These are phyloP conservation scores for Monosporozyma servazzii DNA, from an alignment of 805 yeast genomes.

Conservation along the genomic window DNA sequence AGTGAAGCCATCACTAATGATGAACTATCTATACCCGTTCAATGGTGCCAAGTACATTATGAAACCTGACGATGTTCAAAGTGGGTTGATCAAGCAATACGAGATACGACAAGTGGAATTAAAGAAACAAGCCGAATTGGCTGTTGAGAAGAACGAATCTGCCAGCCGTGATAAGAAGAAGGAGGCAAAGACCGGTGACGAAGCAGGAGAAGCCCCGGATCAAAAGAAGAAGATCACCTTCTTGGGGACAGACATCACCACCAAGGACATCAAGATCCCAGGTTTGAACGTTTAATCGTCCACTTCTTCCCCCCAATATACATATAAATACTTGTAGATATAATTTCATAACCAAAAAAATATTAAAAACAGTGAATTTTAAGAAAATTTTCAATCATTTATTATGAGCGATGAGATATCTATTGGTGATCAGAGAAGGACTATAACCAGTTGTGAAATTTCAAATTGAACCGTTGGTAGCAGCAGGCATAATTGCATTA, in stretches of 20 bases:
- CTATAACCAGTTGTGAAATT: too few relatives aligned
- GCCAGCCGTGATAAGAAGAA: background rate
- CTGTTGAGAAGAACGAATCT: background rate
- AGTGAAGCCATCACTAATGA: conserved; percentile 76
- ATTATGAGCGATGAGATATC: background rate
- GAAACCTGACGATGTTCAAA: conserved; percentile 17
- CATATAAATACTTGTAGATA: background rate
- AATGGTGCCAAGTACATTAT: conserved; percentile 69
- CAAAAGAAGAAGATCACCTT: conserved; percentile 1
- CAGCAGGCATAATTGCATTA: background rate
- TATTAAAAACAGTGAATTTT: too few relatives aligned
- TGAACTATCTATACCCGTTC: conserved; percentile 59
- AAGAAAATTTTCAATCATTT: background rate
- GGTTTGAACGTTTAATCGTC: conserved; percentile 17
- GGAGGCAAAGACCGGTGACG: too few relatives aligned
- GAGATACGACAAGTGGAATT: conserved; percentile 3
- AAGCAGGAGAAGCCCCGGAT: background rate
- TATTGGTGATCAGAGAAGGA: too few relatives aligned
- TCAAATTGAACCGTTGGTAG: too few relatives aligned
- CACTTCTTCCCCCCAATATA: background rate
- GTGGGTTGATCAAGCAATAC: conserved; percentile 8
- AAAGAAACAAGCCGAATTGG: conserved; percentile 1
- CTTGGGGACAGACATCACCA: conserved; percentile 15
- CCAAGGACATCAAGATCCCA: conserved; percentile 23
- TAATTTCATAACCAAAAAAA: too few relatives aligned